Conservation (phyloP, 2,329 filamentous ascomycete species). For the Periconia digitata region DNA sequence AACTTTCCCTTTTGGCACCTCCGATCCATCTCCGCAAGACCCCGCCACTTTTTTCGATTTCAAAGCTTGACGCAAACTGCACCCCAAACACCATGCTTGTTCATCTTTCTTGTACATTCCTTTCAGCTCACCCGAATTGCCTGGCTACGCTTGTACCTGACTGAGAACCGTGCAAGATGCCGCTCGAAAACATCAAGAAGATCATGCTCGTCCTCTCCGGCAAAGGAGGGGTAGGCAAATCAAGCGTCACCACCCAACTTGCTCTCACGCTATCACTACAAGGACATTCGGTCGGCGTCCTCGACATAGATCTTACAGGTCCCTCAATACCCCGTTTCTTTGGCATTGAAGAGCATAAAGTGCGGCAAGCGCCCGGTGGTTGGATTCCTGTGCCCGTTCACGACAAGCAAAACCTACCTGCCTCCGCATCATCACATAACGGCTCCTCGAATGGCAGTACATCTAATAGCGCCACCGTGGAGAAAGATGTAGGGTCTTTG, state of each 20-base stretch:
- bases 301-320: constrained; percentile 94
- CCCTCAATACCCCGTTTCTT: constrained; percentile 96
- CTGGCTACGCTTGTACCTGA: constrained; percentile 20
- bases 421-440: constrained; percentile 10
- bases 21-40: constrained; percentile 17
- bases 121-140: no score
- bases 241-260: constrained; percentile 94
- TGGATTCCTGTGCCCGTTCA: constrained; percentile 92
- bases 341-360: constrained; percentile 83
- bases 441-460: constrained; percentile 3
- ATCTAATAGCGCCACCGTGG: constrained; percentile 7
- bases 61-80: constrained; percentile 30
- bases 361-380: constrained; percentile 85
- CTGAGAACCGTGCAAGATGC: no score
- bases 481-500: constrained; percentile 60
- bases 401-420: constrained; percentile 47
- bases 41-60: constrained; percentile 34
- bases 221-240: constrained; percentile 98
- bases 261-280: constrained; percentile 84
- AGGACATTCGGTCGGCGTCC: constrained; percentile 87
- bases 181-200: constrained; percentile 70
- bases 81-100: constrained; percentile 13
- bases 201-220: constrained; percentile 86
- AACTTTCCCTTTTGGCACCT: not conserved
- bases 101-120: no score